Percentiles rank a stretch among this genome's conserved stretches.
Evolutionary conservation across 2,329 filamentous ascomycete species (phyloP).

Genomic region (Penicillium sp.): DNA sequence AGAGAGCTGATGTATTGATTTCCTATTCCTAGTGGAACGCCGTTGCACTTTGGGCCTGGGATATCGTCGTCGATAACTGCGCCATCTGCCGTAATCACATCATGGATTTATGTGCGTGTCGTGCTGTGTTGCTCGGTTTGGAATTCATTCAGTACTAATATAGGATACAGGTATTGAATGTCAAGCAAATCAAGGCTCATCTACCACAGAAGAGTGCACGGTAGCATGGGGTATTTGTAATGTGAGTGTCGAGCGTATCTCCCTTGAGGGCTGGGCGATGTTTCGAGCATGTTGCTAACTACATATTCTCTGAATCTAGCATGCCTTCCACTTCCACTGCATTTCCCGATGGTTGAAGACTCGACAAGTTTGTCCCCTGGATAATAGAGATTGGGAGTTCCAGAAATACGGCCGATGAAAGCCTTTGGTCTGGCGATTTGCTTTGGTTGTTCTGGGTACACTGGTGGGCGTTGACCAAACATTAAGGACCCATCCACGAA

Average conservation of each 20-base stretch:
- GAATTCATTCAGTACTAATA: conserved; percentile 5
- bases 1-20: conserved; percentile 15
- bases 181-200: conserved; percentile 96
- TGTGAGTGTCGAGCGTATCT: conserved; percentile 53
- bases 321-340: conserved; percentile 99
- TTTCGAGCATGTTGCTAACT: background rate
- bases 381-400: conserved; percentile 99
- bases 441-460: background rate
- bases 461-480: background rate
- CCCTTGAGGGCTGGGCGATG: background rate
- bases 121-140: background rate
- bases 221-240: conserved; percentile 99
- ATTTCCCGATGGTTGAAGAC: conserved; percentile 99
- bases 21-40: conserved; percentile 76
- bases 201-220: conserved; percentile 95
- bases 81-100: conserved; percentile 99
- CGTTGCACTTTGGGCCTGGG: conserved; percentile 97
- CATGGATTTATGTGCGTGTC: conserved; percentile 85
- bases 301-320: conserved; percentile 51
- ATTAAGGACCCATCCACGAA: background rate
- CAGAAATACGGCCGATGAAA: conserved; percentile 84
- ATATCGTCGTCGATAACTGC: conserved; percentile 99
- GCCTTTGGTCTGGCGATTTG: background rate
- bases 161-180: conserved; percentile 76
- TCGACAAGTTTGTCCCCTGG: conserved; percentile 93